Percentiles rank a stretch among this genome's conserved stretches.
phyloP scores from a whole-genome alignment of 768 basidiomycete species.

The Exidia glandulosa region DNA sequence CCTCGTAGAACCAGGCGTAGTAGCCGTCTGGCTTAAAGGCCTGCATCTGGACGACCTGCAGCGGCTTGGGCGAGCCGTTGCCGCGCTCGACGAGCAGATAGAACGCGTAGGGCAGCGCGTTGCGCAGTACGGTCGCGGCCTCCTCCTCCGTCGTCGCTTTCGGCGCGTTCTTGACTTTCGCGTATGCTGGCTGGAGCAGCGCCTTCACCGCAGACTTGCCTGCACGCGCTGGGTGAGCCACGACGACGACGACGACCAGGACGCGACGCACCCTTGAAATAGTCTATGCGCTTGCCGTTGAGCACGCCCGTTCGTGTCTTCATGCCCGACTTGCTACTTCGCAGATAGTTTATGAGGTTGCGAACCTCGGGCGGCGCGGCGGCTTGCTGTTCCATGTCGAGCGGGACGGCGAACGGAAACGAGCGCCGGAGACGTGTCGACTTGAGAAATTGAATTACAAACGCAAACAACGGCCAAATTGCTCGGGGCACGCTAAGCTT shows the following conservation, averaged over 20 bases:
- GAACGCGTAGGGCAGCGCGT: constrained; percentile 75
- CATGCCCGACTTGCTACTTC: constrained; percentile 75
- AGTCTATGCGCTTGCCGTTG: constrained; percentile 91
- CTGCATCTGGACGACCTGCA: constrained; percentile 75
- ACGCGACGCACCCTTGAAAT: constrained; percentile 81
- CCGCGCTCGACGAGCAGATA: constrained; percentile 85
- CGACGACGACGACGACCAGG: neutral
- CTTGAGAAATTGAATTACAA: neutral
- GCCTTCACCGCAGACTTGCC: constrained; percentile 92
- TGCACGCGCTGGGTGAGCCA: constrained; percentile 20
- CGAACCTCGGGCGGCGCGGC: constrained; percentile 72
- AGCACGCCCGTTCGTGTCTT: constrained; percentile 84
- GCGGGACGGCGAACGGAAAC: neutral
- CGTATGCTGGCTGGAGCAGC: constrained; percentile 83
- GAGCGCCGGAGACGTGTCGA: neutral
- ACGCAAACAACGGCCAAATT: neutral
- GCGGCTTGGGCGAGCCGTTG: constrained; percentile 60
- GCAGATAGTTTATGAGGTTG: constrained; percentile 77
- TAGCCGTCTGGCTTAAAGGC: constrained; percentile 69
- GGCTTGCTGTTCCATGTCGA: constrained; percentile 53
- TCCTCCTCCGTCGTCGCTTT: constrained; percentile 65
- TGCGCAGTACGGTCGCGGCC: constrained; percentile 54
- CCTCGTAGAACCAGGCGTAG: constrained; percentile 96
- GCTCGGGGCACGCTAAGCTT: too few relatives aligned
- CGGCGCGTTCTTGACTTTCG: constrained; percentile 73